phyloP scores from a whole-genome alignment of 2,329 filamentous ascomycete genomes.

The Cryoendolithus antarcticus region DNA sequence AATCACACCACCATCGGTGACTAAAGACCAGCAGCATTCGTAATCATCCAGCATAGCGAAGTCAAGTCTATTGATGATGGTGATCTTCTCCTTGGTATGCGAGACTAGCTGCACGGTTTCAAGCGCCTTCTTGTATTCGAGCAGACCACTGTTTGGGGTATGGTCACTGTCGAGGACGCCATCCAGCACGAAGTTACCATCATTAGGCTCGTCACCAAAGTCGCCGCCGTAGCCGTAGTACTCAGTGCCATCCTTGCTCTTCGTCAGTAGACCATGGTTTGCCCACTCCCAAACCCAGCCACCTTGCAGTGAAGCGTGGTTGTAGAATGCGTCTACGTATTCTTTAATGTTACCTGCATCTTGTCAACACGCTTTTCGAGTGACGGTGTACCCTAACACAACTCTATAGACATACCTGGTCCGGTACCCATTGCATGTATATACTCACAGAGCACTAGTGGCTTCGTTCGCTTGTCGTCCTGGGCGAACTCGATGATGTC shows the following conservation, averaged over 20 bases:
- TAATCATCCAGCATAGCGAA: constrained; percentile 28
- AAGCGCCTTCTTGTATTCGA: constrained; percentile 33
- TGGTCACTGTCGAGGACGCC: constrained; percentile 32
- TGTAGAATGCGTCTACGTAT: constrained; percentile 51
- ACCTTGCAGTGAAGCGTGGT: constrained; percentile 48
- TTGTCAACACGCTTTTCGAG: constrained; percentile 23
- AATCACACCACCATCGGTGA: constrained; percentile 9
- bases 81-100: constrained; percentile 18
- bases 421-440: constrained; percentile 59
- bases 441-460: constrained; percentile 44
- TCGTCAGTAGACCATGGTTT: constrained; percentile 28
- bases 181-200: constrained; percentile 35
- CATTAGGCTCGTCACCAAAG: constrained; percentile 27
- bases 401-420: constrained; percentile 38
- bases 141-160: constrained; percentile 27
- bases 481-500: constrained; percentile 23
- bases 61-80: constrained; percentile 16
- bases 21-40: constrained; percentile 9
- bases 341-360: constrained; percentile 34
- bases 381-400: neutral
- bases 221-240: constrained; percentile 30
- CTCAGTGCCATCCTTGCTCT: constrained; percentile 21
- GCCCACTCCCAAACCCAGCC: constrained; percentile 38
- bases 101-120: constrained; percentile 27
- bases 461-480: constrained; percentile 27